Conservation (phyloP, 2,329 filamentous ascomycete genomes). For the Aspergillus ustus region DNA sequence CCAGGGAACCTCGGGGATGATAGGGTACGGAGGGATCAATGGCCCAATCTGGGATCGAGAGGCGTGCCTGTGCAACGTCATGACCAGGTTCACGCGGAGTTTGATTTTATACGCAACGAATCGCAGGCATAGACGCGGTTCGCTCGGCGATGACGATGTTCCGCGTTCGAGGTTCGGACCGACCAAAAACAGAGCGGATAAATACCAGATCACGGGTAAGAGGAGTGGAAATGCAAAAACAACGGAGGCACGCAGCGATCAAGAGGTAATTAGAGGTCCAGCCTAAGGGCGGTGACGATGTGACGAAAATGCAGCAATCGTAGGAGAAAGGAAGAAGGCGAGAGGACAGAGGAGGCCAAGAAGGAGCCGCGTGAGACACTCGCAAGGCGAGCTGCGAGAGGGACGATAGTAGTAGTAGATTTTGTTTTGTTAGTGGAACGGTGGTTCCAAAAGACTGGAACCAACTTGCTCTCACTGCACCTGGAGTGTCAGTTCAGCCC, state of each 20-base stretch:
- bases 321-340: constrained; percentile 6
- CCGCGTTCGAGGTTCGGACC: constrained; percentile 14
- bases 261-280: constrained; percentile 5
- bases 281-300: background rate
- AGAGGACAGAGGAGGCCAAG: constrained; percentile 11
- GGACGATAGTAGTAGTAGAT: constrained; percentile 4
- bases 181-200: background rate
- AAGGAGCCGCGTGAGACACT: constrained; percentile 20
- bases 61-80: constrained; percentile 36
- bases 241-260: background rate
- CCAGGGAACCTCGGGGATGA: constrained; percentile 16
- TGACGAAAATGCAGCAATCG: constrained; percentile 3
- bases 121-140: constrained; percentile 18
- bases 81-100: constrained; percentile 27
- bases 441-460: constrained; percentile 28
- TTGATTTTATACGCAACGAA: constrained; percentile 12
- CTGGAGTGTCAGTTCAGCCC: constrained; percentile 5
- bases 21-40: constrained; percentile 24
- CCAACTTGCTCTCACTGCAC: constrained; percentile 18
- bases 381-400: constrained; percentile 13
- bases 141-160: constrained; percentile 10
- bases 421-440: constrained; percentile 18
- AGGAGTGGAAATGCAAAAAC: background rate
- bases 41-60: constrained; percentile 33
- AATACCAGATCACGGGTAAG: constrained; percentile 1